phyloP scores from a whole-genome alignment of 495 filamentous ascomycete species.

The Zalerion maritima region DNA sequence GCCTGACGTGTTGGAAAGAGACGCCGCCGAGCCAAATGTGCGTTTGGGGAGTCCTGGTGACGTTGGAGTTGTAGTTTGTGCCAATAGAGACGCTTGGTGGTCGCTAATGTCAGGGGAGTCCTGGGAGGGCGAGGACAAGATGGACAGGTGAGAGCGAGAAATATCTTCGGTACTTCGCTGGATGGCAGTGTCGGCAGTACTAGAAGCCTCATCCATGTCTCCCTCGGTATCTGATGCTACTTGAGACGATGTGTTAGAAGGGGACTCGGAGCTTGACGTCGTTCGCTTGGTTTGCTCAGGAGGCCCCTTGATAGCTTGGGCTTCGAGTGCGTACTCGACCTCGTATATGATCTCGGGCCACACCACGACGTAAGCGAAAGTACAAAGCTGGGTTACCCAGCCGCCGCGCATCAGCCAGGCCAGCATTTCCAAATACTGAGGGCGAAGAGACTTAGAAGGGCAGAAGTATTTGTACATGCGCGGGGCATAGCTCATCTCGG shows the following conservation, averaged over 20 bases:
- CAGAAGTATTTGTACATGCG: slow-evolving; percentile 67
- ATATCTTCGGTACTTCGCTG: too few relatives aligned
- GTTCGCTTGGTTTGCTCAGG: too few relatives aligned
- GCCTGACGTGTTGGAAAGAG: background rate
- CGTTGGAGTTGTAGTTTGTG: slow-evolving; percentile 1
- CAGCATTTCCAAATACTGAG: slow-evolving; percentile 74
- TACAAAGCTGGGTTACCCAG: slow-evolving; percentile 83
- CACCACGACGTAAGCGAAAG: slow-evolving; percentile 68
- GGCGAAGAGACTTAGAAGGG: slow-evolving; percentile 77
- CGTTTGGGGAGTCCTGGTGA: background rate
- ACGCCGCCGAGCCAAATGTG: slow-evolving; percentile 4
- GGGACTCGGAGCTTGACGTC: too few relatives aligned
- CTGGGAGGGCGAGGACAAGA: too few relatives aligned
- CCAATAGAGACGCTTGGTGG: too few relatives aligned
- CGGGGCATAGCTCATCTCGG: slow-evolving; percentile 58
- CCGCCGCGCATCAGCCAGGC: slow-evolving; percentile 84
- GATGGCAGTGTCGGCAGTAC: too few relatives aligned
- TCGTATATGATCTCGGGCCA: slow-evolving; percentile 46
- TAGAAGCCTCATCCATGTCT: too few relatives aligned
- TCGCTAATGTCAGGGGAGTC: too few relatives aligned
- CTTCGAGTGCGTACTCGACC: slow-evolving; percentile 41
- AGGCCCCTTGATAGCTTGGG: slow-evolving; percentile 28
- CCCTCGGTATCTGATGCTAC: too few relatives aligned
- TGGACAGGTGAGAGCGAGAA: too few relatives aligned
- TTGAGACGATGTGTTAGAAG: too few relatives aligned